Percentiles rank a stretch among this genome's conserved stretches.
These are phyloP conservation scores for Solanum okadae DNA, from an alignment of 257 asterid genomes.

Conservation along the genomic window DNA sequence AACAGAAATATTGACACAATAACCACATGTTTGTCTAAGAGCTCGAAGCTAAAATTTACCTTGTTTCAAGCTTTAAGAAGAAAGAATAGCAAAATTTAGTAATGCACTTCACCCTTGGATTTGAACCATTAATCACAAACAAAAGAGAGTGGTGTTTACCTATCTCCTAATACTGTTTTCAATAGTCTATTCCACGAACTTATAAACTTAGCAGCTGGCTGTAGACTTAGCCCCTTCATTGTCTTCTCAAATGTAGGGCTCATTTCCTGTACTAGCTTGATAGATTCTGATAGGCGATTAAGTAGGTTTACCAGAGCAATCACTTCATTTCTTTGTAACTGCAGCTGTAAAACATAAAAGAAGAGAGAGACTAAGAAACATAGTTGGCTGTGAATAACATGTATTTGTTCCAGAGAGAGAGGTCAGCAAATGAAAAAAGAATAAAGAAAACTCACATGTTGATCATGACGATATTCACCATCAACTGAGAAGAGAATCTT, in stretches of 20 bases:
- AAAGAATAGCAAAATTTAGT: background rate
- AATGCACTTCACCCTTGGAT: background rate
- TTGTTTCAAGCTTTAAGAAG: background rate
- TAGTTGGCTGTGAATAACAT: background rate
- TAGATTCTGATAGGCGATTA: slow-evolving; percentile 77
- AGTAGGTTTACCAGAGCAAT: slow-evolving; percentile 85
- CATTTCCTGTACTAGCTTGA: slow-evolving; percentile 61
- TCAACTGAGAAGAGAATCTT: slow-evolving; percentile 86
- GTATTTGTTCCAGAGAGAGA: background rate
- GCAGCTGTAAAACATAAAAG: slow-evolving; percentile 32
- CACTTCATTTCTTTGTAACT: slow-evolving; percentile 89
- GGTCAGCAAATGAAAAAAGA: background rate
- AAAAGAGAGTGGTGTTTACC: slow-evolving; percentile 18
- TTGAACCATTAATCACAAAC: background rate
- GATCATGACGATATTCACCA: slow-evolving; percentile 32
- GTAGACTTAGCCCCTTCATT: slow-evolving; percentile 34
- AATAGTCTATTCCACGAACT: slow-evolving; percentile 32
- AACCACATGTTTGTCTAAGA: background rate
- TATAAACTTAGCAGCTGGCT: slow-evolving; percentile 18
- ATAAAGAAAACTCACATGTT: slow-evolving; percentile 43
- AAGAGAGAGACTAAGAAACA: background rate
- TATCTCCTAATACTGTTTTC: slow-evolving; percentile 18
- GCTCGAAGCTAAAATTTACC: background rate
- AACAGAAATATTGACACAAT: background rate
- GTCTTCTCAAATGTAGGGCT: slow-evolving; percentile 48